Percentiles rank a stretch among this genome's conserved stretches.
phyloP scores from a whole-genome alignment of 805 yeast genomes.

The Sungouiella blattae region DNA sequence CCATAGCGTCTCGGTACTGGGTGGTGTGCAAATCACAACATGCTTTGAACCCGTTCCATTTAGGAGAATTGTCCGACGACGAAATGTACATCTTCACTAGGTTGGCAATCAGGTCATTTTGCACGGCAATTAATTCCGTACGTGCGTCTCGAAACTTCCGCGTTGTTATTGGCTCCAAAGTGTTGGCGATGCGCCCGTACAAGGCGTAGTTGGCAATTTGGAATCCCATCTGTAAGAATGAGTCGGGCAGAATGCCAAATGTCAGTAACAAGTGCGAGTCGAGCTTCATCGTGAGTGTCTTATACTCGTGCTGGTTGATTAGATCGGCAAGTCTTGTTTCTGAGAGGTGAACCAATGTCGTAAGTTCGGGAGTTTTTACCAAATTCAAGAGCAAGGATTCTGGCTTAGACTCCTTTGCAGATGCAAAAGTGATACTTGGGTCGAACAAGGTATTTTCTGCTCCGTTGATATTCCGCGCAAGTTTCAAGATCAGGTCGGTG shows the following conservation, averaged over 20 bases:
- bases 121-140: conserved; percentile 66
- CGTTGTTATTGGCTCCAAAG: conserved; percentile 62
- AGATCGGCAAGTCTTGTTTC: conserved; percentile 58
- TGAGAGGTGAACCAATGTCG: conserved; percentile 48
- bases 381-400: conserved; percentile 27
- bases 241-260: conserved; percentile 45
- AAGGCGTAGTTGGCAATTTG: conserved; percentile 55
- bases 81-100: conserved; percentile 65
- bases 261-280: conserved; percentile 35
- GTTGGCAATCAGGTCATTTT: conserved; percentile 47
- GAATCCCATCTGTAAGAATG: conserved; percentile 48
- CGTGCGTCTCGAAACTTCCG: conserved; percentile 65
- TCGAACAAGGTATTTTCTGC: conserved; percentile 52
- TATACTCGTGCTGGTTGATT: conserved; percentile 55
- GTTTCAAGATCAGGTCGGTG: conserved; percentile 53
- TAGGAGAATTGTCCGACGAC: conserved; percentile 40
- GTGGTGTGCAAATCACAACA: conserved; percentile 52
- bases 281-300: conserved; percentile 36
- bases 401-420: conserved; percentile 41
- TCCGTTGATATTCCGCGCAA: conserved; percentile 58
- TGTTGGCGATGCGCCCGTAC: conserved; percentile 47
- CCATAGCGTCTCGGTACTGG: conserved; percentile 49
- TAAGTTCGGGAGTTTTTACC: conserved; percentile 43
- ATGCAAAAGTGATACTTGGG: conserved; percentile 29
- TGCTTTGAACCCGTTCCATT: conserved; percentile 49